Evolutionary conservation across 2,329 filamentous ascomycete genomes (phyloP), one percentile per base, ranked within the genome.

Genomic region (Corinectria fuckeliana): DNA sequence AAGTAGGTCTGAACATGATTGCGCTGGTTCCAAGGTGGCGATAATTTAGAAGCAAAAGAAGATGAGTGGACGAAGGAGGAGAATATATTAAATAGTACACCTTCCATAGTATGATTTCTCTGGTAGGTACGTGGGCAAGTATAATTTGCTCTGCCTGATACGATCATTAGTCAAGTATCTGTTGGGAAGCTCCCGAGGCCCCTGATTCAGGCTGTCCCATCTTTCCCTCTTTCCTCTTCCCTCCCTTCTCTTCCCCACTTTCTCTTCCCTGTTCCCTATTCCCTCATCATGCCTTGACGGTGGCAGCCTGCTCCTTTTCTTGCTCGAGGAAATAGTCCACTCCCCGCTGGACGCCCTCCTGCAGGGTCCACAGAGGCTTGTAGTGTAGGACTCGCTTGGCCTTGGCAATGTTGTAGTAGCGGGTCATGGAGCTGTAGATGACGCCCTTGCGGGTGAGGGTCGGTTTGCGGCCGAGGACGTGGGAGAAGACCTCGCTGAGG

Each of bases 391-490:
- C 80, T 68, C 74, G 80, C 81, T 87, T 90, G 56, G 91, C 91
- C 83, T 93, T 93, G 59, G 80, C 79, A 72, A 92, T 92, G 77
- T 88, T 87, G 76, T 91, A 92, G 77, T 92, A 93, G 57, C 91
- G 82, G 57, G 87, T 90, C 88, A 92, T 91, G 73, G 85, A 88
- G 71, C 86, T 87, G 74, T 89, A 91, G 65, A 84, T 79, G 61
- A 91, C 85, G 56, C 84, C 78, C 77, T 85, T 81, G 67, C 82
- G 80, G 69, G 79, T 88, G 68, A 89, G 83, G 16, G 82, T 87
- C 2, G 85, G 80, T 34, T 79, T 79, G 72, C 81, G 84, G 53
- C 82, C 72, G 44, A 87, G 63, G 56, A 84, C 65, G 68, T 70
- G 74, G 62, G 78, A 82, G 62, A 81, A 76, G 58, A 82, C 74